phyloP scores from a whole-genome alignment of 306 rosid genomes.

The Prunus campanulata region DNA sequence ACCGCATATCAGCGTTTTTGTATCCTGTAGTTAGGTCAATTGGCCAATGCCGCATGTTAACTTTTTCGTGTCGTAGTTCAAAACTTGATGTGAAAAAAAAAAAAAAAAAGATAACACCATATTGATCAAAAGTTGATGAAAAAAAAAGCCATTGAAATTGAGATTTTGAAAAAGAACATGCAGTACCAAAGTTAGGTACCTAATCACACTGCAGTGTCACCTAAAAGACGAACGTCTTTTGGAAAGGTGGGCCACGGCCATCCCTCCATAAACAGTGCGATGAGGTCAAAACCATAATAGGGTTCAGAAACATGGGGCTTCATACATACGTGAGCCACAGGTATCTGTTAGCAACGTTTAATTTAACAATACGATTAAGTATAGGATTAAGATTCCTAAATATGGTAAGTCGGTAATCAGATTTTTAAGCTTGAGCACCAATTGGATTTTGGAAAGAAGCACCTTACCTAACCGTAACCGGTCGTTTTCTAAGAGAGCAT shows the following conservation, averaged over 20 bases:
- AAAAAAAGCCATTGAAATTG: neutral
- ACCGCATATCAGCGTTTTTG: too few relatives aligned
- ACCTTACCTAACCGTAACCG: neutral
- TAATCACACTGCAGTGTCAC: constrained; percentile 7
- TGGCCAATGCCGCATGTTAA: too few relatives aligned
- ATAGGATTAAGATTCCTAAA: neutral
- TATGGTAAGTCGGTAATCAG: neutral
- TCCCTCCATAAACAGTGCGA: neutral
- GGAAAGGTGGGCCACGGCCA: neutral
- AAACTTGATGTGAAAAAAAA: too few relatives aligned
- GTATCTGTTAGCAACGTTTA: neutral
- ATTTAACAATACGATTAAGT: neutral
- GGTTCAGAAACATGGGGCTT: neutral
- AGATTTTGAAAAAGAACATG: neutral
- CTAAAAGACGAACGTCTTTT: constrained; percentile 9
- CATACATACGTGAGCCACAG: neutral
- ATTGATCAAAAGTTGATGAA: neutral
- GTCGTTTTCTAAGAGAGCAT: neutral
- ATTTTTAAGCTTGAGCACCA: neutral
- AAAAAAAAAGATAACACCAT: neutral
- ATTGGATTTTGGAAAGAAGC: neutral
- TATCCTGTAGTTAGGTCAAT: too few relatives aligned
- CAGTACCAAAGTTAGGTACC: neutral
- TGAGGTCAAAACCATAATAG: constrained; percentile 1
- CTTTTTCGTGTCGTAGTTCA: too few relatives aligned